Evolutionary conservation across 768 basidiomycete genomes (phyloP).

Genomic region (Cystofilobasidium macerans): DNA sequence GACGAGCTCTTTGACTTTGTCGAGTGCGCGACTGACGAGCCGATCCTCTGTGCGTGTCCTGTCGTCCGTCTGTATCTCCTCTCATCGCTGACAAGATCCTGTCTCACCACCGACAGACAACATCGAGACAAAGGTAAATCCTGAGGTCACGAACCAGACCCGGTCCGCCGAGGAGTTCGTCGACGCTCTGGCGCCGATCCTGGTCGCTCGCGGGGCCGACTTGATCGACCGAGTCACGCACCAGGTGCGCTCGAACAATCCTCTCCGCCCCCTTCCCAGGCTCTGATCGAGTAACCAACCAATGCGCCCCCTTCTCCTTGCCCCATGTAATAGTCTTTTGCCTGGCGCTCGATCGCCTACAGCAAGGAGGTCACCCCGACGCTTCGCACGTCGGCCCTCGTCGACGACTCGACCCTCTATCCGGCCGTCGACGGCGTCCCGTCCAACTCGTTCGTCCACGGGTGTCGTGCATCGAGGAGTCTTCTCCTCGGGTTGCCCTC

Average conservation of each 20-base stretch:
- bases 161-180: slow-evolving; percentile 34
- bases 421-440: slow-evolving; percentile 16
- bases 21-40: slow-evolving; percentile 54
- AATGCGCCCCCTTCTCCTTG: background rate
- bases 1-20: slow-evolving; percentile 66
- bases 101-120: too few species aligned
- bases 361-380: slow-evolving; percentile 48
- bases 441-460: slow-evolving; percentile 34
- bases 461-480: too few species aligned
- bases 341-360: slow-evolving; percentile 55
- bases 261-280: background rate
- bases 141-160: slow-evolving; percentile 31
- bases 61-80: background rate
- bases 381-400: slow-evolving; percentile 53
- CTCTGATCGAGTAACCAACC: background rate
- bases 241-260: slow-evolving; percentile 30
- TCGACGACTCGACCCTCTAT: slow-evolving; percentile 30
- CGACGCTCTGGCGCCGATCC: slow-evolving; percentile 22
- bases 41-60: background rate
- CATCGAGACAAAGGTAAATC: slow-evolving; percentile 47
- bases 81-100: slow-evolving; percentile 38
- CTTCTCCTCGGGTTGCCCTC: background rate
- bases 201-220: slow-evolving; percentile 3
- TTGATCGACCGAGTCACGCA: slow-evolving; percentile 41
- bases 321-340: slow-evolving; percentile 41